These are phyloP conservation scores for Zygoascus meyerae DNA, from an alignment of 1,139 yeast species.

Conservation along the genomic window DNA sequence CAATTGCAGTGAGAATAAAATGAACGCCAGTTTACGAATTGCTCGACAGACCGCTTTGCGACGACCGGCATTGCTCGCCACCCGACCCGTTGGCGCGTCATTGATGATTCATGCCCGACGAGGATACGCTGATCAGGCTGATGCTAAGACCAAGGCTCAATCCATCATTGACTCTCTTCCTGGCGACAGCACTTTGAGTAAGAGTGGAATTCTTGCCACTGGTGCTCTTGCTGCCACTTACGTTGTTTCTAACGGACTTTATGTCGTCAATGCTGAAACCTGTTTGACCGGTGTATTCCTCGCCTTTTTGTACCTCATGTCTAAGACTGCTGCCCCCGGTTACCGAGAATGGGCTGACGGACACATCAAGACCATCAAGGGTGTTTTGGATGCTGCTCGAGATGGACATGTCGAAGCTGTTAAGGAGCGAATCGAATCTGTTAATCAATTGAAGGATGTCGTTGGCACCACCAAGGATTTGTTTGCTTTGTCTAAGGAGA, in stretches of 20 bases:
- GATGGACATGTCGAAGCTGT: conserved; percentile 87
- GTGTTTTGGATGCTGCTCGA: conserved; percentile 82
- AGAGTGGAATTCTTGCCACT: conserved; percentile 94
- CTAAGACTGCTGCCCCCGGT: conserved; percentile 88
- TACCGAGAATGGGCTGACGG: conserved; percentile 94
- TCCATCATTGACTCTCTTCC: conserved; percentile 90
- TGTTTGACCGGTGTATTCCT: conserved; percentile 75
- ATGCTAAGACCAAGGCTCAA: conserved; percentile 88
- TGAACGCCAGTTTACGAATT: conserved; percentile 10
- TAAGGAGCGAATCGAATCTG: conserved; percentile 83
- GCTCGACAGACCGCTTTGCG: conserved; percentile 9
- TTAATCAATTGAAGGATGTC: conserved; percentile 84
- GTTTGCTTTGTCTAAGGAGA: conserved; percentile 92
- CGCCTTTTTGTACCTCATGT: conserved; percentile 66
- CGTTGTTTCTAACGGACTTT: conserved; percentile 89
- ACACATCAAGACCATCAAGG: conserved; percentile 78
- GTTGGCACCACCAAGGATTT: conserved; percentile 85
- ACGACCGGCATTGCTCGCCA: conserved; percentile 5
- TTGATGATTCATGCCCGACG: conserved; percentile 10
- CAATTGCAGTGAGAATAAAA: neutral
- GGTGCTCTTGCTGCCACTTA: conserved; percentile 90
- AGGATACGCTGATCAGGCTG: conserved; percentile 41
- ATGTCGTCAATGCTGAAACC: conserved; percentile 92
- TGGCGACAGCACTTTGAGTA: conserved; percentile 80
- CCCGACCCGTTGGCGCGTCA: conserved; percentile 7